phyloP scores from a whole-genome alignment of 2,329 filamentous ascomycete species.

The Clarireedia paspali region DNA sequence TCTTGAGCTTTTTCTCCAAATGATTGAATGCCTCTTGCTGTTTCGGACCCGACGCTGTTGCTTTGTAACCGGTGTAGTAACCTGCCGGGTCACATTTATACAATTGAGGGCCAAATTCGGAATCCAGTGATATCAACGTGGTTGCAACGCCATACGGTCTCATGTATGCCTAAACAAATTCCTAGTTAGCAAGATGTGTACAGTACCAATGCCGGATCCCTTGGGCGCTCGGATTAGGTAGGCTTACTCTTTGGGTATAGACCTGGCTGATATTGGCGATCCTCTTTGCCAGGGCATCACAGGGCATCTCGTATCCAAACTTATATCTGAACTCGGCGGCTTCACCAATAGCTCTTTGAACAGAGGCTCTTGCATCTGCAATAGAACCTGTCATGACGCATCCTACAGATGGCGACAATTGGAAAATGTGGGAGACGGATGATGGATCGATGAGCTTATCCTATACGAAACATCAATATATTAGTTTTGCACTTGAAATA shows the following conservation, averaged over 20 bases:
- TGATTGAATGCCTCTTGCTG: slow-evolving; percentile 98
- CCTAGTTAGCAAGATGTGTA: slow-evolving; percentile 16
- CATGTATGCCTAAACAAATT: slow-evolving; percentile 73
- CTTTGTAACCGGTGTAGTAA: slow-evolving; percentile 98
- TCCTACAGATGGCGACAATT: slow-evolving; percentile 89
- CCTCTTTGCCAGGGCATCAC: slow-evolving; percentile 91
- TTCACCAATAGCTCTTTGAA: slow-evolving; percentile 87
- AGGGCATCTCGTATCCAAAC: slow-evolving; percentile 98
- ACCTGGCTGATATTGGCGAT: slow-evolving; percentile 99
- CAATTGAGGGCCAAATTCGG: slow-evolving; percentile 85
- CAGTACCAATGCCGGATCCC: slow-evolving; percentile 26
- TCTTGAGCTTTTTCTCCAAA: slow-evolving; percentile 99
- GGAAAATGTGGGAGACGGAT: slow-evolving; percentile 96
- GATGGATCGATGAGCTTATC: slow-evolving; percentile 98
- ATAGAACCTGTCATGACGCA: slow-evolving; percentile 99
- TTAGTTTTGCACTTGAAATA: slow-evolving; percentile 16
- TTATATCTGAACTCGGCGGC: slow-evolving; percentile 98
- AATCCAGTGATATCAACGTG: slow-evolving; percentile 89
- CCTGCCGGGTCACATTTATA: slow-evolving; percentile 98
- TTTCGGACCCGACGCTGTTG: slow-evolving; percentile 92
- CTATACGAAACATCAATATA: slow-evolving; percentile 38
- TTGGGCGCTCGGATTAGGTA: slow-evolving; percentile 14
- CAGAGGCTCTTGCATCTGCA: slow-evolving; percentile 88
- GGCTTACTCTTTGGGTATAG: slow-evolving; percentile 85
- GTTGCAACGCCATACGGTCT: slow-evolving; percentile 92